Evolutionary conservation across 116 monocot genomes (phyloP).

Genomic region (Trichopus zeylanicus): DNA sequence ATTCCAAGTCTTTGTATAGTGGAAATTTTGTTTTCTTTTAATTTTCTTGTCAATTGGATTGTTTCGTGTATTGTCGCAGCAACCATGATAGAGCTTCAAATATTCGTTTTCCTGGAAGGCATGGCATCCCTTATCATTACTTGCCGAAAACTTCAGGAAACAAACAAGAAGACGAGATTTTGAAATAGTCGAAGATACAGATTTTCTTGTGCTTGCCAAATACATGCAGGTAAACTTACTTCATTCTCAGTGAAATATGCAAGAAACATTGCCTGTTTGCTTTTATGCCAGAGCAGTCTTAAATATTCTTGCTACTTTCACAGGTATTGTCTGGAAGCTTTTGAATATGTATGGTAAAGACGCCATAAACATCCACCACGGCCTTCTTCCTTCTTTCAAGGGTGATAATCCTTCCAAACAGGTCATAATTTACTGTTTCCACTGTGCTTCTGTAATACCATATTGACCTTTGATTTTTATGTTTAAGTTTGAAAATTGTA

Average conservation of each 20-base stretch:
- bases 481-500: conserved; percentile 5
- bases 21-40: too few species aligned
- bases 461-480: background rate
- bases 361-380: conserved; percentile 96
- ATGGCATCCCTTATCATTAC: conserved; percentile 83
- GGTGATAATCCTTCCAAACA: conserved; percentile 84
- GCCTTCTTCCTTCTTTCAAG: conserved; percentile 94
- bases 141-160: conserved; percentile 46
- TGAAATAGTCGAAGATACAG: conserved; percentile 63
- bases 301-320: conserved; percentile 1
- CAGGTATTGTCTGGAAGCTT: conserved; percentile 75
- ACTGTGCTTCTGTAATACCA: background rate
- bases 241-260: background rate
- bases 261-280: too few species aligned
- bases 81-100: conserved; percentile 76
- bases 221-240: conserved; percentile 82
- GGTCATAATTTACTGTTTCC: conserved; percentile 25
- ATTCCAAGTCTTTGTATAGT: background rate
- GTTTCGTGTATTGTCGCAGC: conserved; percentile 41
- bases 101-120: conserved; percentile 74
- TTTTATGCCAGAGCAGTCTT: background rate
- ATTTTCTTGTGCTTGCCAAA: conserved; percentile 94
- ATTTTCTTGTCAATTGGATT: background rate
- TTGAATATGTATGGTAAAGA: conserved; percentile 77
- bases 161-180: conserved; percentile 81